These are phyloP conservation scores for Intubia oerlemansii DNA, from an alignment of 2,329 filamentous ascomycete species.

Conservation along the genomic window DNA sequence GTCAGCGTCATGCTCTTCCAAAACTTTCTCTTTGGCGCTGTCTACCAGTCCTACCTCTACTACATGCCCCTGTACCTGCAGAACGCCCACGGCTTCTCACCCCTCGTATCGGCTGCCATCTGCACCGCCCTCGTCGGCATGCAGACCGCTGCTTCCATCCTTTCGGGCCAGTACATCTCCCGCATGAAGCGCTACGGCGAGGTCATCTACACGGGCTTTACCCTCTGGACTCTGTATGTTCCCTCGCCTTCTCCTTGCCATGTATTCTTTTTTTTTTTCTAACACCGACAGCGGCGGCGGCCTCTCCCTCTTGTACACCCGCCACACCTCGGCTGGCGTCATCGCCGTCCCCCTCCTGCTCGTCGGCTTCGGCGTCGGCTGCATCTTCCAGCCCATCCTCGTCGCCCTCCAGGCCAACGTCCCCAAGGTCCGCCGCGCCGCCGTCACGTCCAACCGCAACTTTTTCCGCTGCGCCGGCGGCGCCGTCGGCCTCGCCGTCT, in stretches of 20 bases:
- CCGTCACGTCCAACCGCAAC: constrained; percentile 25
- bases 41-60: constrained; percentile 6
- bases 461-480: constrained; percentile 17
- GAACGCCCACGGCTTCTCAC: constrained; percentile 11
- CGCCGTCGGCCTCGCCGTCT: constrained; percentile 13
- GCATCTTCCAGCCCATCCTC: constrained; percentile 37
- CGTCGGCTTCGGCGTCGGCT: constrained; percentile 26
- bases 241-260: no score
- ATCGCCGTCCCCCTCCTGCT: constrained; percentile 14
- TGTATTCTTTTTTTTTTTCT: no score
- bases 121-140: constrained; percentile 12
- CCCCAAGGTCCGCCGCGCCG: constrained; percentile 31
- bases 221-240: constrained; percentile 16
- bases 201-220: constrained; percentile 13
- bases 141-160: constrained; percentile 11
- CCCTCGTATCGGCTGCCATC: constrained; percentile 12
- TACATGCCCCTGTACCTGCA: constrained; percentile 14
- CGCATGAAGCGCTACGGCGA: constrained; percentile 12
- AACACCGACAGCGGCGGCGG: no score
- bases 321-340: constrained; percentile 9
- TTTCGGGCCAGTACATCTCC: constrained; percentile 13
- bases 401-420: constrained; percentile 40
- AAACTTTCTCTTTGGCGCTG: constrained; percentile 6
- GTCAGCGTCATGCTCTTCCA: constrained; percentile 4
- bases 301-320: constrained; percentile 11